Conservation (phyloP, 2,329 filamentous ascomycete species). For the Hirsutella thompsonii region DNA sequence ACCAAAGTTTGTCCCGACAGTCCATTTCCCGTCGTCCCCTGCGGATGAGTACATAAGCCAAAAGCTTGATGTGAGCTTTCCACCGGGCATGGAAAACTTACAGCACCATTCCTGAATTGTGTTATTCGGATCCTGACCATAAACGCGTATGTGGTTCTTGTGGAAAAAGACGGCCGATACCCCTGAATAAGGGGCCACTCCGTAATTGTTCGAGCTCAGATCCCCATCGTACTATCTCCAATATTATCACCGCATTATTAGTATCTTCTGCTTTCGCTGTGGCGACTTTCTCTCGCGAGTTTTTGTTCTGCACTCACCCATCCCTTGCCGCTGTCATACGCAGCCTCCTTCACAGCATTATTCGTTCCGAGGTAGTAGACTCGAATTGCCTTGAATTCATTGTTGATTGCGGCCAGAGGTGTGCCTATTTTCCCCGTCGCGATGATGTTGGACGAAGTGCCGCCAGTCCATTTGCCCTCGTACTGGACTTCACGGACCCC, state of each 20-base stretch:
- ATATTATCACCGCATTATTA: too few species aligned
- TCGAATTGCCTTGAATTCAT: background rate
- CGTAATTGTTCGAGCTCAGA: background rate
- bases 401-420: background rate
- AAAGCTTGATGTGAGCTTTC: too few species aligned
- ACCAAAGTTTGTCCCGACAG: background rate
- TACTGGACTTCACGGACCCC: background rate
- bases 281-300: too few species aligned
- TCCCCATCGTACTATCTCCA: conserved; percentile 1
- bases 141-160: background rate
- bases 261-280: too few species aligned
- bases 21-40: background rate
- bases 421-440: background rate
- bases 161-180: background rate
- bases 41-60: too few species aligned
- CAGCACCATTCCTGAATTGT: conserved; percentile 1
- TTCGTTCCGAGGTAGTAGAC: background rate
- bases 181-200: background rate
- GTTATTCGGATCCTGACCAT: background rate
- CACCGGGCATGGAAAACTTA: too few species aligned
- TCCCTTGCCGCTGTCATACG: background rate
- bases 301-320: background rate
- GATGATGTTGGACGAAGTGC: conserved; percentile 1
- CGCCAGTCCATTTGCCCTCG: conserved; percentile 1
- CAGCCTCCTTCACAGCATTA: background rate